These are phyloP conservation scores for Eragrostis curvula DNA, from an alignment of 176 grass and related monocot species.

Conservation along the genomic window DNA sequence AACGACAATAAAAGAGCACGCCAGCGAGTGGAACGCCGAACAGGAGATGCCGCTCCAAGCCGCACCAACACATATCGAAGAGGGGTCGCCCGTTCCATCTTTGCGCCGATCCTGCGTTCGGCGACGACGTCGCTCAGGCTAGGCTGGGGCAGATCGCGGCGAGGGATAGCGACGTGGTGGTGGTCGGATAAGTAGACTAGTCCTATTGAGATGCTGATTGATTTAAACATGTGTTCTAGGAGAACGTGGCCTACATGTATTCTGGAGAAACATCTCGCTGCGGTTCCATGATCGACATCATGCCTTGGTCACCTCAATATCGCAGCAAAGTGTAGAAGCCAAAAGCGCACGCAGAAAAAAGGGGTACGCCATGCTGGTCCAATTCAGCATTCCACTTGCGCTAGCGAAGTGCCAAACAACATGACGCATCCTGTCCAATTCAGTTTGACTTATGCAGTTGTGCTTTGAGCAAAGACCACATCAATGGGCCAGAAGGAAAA, in stretches of 20 bases:
- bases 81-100: slow-evolving; percentile 35
- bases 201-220: too few species aligned
- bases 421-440: neutral
- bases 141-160: neutral
- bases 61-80: slow-evolving; percentile 29
- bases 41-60: neutral
- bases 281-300: neutral
- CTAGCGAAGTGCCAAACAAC: neutral
- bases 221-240: too few species aligned
- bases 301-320: neutral
- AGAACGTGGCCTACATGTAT: too few species aligned
- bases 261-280: too few species aligned
- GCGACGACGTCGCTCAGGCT: too few species aligned
- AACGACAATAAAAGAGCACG: too few species aligned
- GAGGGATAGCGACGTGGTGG: slow-evolving; percentile 28
- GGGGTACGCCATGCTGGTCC: neutral
- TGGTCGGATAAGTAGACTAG: neutral
- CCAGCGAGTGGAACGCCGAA: too few species aligned
- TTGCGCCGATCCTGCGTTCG: neutral
- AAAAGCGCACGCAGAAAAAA: neutral
- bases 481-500: neutral
- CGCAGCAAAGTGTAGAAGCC: neutral
- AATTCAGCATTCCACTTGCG: neutral
- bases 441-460: neutral
- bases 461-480: neutral